Evolutionary conservation across 2,329 filamentous ascomycete species (phyloP).

Genomic region (Pseudogymnoascus sp.): DNA sequence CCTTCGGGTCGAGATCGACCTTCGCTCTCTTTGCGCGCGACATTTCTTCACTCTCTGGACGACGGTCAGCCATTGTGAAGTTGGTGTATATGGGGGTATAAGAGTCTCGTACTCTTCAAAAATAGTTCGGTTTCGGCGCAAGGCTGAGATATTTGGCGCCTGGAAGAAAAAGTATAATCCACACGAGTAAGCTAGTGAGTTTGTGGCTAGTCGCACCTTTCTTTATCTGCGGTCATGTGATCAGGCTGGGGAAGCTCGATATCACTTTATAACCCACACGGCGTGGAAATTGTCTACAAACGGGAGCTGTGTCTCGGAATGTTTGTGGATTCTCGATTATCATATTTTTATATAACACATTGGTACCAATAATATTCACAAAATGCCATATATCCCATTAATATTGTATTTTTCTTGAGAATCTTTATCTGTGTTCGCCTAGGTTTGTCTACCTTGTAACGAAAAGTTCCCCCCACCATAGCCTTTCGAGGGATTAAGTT

Average conservation of each 20-base stretch:
- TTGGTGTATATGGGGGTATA: slow-evolving; percentile 3
- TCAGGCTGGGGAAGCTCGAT: neutral
- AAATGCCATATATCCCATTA: neutral
- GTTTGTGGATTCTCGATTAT: neutral
- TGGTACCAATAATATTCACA: neutral
- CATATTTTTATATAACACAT: slow-evolving; percentile 4
- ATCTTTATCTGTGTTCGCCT: slow-evolving; percentile 6
- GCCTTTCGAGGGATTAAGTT: slow-evolving; percentile 2
- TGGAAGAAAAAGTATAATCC: slow-evolving; percentile 8
- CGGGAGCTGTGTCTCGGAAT: neutral
- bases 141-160: slow-evolving; percentile 9
- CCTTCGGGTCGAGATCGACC: slow-evolving; percentile 38
- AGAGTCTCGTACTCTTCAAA: slow-evolving; percentile 8
- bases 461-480: slow-evolving; percentile 6
- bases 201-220: neutral
- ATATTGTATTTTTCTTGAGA: neutral
- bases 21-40: slow-evolving; percentile 39
- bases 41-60: slow-evolving; percentile 40
- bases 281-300: neutral
- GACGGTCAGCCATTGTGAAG: slow-evolving; percentile 45
- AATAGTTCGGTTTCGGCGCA: neutral
- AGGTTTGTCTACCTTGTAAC: slow-evolving; percentile 7
- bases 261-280: neutral
- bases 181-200: neutral
- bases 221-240: neutral